Evolutionary conservation across 805 yeast species (phyloP).

Genomic region (Brettanomyces anomalus): DNA sequence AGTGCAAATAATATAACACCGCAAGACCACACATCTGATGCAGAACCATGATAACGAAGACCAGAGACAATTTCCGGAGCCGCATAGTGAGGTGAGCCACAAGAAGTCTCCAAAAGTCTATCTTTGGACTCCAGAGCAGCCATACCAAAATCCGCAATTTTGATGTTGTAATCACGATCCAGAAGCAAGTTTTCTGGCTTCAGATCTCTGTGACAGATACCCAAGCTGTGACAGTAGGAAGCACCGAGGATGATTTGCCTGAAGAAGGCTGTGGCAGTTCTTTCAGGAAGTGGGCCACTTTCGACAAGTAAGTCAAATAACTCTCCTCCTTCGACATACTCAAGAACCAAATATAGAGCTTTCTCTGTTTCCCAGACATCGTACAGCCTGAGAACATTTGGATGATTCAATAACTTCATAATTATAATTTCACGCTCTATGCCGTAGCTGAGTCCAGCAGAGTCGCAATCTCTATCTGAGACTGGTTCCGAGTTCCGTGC

Average conservation of each 20-base stretch:
- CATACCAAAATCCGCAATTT: slow-evolving; percentile 98
- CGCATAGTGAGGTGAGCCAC: slow-evolving; percentile 98
- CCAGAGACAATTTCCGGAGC: slow-evolving; percentile 98
- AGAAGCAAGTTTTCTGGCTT: slow-evolving; percentile 73
- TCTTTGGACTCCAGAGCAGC: slow-evolving; percentile 87
- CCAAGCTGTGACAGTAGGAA: slow-evolving; percentile 55
- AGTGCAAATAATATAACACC: slow-evolving; percentile 92
- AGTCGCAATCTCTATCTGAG: slow-evolving; percentile 30
- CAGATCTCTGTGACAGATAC: slow-evolving; percentile 69
- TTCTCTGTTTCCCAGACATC: slow-evolving; percentile 86
- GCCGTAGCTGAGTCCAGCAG: slow-evolving; percentile 66
- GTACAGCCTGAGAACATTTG: slow-evolving; percentile 67
- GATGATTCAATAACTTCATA: slow-evolving; percentile 73
- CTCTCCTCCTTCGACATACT: slow-evolving; percentile 97
- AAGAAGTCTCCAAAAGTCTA: slow-evolving; percentile 80
- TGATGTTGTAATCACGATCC: slow-evolving; percentile 80
- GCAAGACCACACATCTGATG: slow-evolving; percentile 97
- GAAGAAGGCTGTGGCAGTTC: slow-evolving; percentile 85
- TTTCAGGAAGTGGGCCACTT: slow-evolving; percentile 79
- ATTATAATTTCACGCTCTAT: slow-evolving; percentile 79
- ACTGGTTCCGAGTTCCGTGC: slow-evolving; percentile 6
- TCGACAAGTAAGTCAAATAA: slow-evolving; percentile 85
- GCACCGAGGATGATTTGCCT: slow-evolving; percentile 60
- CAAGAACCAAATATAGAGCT: slow-evolving; percentile 77
- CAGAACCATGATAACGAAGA: slow-evolving; percentile 89